phyloP scores from a whole-genome alignment of 1,284 basidiomycete genomes.

The Fomitopsis betulina region DNA sequence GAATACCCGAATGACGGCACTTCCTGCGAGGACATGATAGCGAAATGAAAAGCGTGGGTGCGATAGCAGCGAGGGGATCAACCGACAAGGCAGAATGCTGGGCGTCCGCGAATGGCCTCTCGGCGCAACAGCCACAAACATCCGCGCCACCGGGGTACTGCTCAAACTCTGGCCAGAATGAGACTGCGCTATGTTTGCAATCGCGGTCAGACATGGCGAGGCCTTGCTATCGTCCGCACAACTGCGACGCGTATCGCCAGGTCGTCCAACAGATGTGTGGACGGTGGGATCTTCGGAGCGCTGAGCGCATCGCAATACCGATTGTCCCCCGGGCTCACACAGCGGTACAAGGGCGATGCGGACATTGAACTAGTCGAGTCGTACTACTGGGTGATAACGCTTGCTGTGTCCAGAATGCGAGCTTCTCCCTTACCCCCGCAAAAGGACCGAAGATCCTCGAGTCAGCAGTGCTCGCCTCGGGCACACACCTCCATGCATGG shows the following conservation, averaged over 20 bases:
- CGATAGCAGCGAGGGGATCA: neutral
- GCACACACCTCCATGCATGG: neutral
- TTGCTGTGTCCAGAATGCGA: neutral
- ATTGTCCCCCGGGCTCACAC: neutral
- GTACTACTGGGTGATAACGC: neutral
- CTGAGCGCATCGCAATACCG: neutral
- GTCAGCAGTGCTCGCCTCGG: neutral
- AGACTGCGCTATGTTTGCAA: neutral
- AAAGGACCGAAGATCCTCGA: neutral
- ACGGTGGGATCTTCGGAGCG: neutral
- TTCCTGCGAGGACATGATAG: conserved; percentile 1
- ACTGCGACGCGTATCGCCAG: neutral
- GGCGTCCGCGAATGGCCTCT: neutral
- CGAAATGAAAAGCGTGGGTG: neutral
- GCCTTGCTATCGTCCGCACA: neutral
- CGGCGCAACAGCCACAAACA: neutral
- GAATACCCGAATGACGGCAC: conserved; percentile 29
- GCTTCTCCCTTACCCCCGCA: neutral
- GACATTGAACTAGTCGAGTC: neutral
- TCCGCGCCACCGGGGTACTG: neutral
- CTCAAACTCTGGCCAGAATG: no score
- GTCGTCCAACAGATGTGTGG: neutral
- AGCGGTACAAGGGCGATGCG: neutral
- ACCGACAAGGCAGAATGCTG: neutral
- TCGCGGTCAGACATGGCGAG: neutral